These are phyloP conservation scores for Miamiensis avidus DNA, from an alignment of 169 alveolate species.

Conservation along the genomic window DNA sequence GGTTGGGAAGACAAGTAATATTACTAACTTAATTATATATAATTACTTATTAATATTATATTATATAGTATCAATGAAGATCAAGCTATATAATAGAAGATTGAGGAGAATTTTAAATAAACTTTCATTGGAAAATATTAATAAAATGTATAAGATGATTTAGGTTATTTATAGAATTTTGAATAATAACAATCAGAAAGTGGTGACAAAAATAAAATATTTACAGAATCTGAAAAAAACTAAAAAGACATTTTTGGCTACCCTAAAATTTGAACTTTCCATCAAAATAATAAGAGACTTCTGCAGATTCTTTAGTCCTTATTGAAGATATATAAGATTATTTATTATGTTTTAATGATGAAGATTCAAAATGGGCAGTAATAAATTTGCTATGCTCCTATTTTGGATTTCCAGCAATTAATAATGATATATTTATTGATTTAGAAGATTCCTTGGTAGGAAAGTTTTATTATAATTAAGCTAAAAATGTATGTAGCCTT, in stretches of 20 bases:
- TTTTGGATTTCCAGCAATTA: neutral
- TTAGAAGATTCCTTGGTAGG: neutral
- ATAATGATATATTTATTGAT: neutral
- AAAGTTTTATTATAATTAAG: too few relatives aligned
- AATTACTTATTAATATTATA: too few relatives aligned
- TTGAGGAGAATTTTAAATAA: neutral
- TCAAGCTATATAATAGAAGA: neutral
- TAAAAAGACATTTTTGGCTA: neutral
- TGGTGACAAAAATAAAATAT: too few relatives aligned
- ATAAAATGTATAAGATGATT: too few relatives aligned
- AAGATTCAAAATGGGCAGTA: neutral
- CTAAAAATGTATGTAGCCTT: neutral
- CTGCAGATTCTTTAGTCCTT: neutral
- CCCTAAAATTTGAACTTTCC: neutral
- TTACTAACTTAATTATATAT: too few relatives aligned
- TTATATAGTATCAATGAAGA: neutral
- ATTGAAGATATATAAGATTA: neutral
- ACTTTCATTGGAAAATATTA: too few relatives aligned
- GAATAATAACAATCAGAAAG: too few relatives aligned
- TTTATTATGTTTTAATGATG: neutral
- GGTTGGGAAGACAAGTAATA: neutral
- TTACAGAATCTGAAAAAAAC: too few relatives aligned
- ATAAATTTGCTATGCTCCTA: neutral
- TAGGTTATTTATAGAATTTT: too few relatives aligned
- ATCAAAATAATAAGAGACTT: neutral